Percentiles rank a stretch among this genome's conserved stretches.
Conservation (phyloP, 2,329 filamentous ascomycete species). For the Ophiobolus disseminans region DNA sequence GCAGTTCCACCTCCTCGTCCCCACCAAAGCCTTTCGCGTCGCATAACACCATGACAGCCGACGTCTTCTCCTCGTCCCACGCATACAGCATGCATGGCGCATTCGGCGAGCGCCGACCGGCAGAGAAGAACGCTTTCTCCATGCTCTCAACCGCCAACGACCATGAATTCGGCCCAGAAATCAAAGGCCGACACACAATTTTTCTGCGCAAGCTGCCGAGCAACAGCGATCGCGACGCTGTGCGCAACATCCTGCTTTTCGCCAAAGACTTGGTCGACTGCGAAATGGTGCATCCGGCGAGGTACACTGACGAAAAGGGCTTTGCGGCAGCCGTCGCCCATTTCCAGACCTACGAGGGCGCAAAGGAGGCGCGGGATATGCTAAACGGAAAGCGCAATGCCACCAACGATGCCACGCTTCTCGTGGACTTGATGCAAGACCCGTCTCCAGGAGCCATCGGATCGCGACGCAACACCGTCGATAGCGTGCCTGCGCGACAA, state of each 20-base stretch:
- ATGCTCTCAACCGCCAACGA: constrained; percentile 45
- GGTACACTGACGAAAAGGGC: constrained; percentile 63
- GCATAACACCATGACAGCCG: constrained; percentile 49
- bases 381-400: constrained; percentile 69
- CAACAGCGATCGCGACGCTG: constrained; percentile 64
- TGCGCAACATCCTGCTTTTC: constrained; percentile 70
- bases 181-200: constrained; percentile 49
- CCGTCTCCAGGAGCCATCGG: constrained; percentile 46
- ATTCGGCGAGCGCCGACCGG: constrained; percentile 50
- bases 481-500: constrained; percentile 54
- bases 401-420: constrained; percentile 65
- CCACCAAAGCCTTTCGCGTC: constrained; percentile 45
- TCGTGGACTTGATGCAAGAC: constrained; percentile 62
- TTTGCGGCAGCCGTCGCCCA: constrained; percentile 65
- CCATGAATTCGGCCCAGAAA: constrained; percentile 35
- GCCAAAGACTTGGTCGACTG: constrained; percentile 67
- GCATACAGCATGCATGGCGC: constrained; percentile 49
- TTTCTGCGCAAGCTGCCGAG: constrained; percentile 66
- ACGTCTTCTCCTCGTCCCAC: constrained; percentile 51
- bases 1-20: constrained; percentile 50
- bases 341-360: constrained; percentile 64
- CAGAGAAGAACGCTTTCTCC: constrained; percentile 46
- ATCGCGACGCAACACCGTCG: constrained; percentile 63
- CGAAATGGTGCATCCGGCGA: constrained; percentile 60
- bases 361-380: constrained; percentile 65